phyloP scores from a whole-genome alignment of 305 asterid genomes.

The Fraxinus greggii region DNA sequence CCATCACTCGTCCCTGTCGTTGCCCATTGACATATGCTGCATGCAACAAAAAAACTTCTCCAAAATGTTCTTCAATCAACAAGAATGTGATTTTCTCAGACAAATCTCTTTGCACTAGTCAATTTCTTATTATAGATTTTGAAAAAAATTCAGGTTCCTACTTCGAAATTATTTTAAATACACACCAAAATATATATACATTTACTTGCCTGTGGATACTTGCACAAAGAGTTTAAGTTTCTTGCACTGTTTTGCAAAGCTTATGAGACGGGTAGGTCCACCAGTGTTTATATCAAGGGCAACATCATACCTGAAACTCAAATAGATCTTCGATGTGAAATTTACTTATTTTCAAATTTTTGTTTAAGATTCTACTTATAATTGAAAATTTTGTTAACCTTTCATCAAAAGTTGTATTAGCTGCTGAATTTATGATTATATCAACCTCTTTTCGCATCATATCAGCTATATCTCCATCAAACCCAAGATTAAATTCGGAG shows the following conservation, averaged over 20 bases:
- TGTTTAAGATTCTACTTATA: not conserved
- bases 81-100: not conserved
- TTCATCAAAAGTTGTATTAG: slow-evolving; percentile 90
- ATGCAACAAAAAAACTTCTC: not conserved
- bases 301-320: slow-evolving; percentile 67
- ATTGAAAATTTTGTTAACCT: slow-evolving; percentile 41
- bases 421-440: slow-evolving; percentile 82
- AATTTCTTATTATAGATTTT: not conserved
- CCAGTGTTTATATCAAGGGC: slow-evolving; percentile 87
- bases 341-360: slow-evolving; percentile 2
- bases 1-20: slow-evolving; percentile 85
- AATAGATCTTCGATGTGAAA: slow-evolving; percentile 1
- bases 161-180: not conserved
- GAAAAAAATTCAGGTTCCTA: not conserved
- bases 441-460: slow-evolving; percentile 68
- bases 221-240: slow-evolving; percentile 76
- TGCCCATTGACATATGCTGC: slow-evolving; percentile 96
- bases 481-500: slow-evolving; percentile 68
- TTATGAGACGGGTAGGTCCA: slow-evolving; percentile 80
- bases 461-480: slow-evolving; percentile 58
- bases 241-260: slow-evolving; percentile 76
- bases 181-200: not conserved
- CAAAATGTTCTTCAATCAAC: not conserved
- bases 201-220: slow-evolving; percentile 63
- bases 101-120: not conserved